phyloP scores from a whole-genome alignment of 139 green algal species.

The Chlamydomonas sp. region DNA sequence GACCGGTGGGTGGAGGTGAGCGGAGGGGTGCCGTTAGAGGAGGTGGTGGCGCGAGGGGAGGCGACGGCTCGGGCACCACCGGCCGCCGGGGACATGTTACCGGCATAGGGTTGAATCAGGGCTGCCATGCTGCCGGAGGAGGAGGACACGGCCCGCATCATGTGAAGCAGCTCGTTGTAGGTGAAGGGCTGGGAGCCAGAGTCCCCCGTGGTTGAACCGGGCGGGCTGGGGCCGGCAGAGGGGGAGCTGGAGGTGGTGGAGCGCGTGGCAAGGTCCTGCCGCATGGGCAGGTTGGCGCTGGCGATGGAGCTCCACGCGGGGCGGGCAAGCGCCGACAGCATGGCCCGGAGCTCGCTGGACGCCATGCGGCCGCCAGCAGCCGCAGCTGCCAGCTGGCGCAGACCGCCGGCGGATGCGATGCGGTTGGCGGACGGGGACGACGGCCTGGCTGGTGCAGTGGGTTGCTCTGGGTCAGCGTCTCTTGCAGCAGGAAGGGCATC shows the following conservation, averaged over 20 bases:
- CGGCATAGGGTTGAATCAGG: too few relatives aligned
- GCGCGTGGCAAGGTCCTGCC: too few relatives aligned
- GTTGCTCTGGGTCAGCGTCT: too few relatives aligned
- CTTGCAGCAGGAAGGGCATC: too few relatives aligned
- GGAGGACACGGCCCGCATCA: constrained; percentile 24
- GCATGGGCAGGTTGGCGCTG: too few relatives aligned
- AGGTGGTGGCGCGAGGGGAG: too few relatives aligned
- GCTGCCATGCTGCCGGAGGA: not conserved
- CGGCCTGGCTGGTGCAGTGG: not conserved
- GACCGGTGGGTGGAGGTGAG: too few relatives aligned
- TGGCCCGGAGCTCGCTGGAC: not conserved
- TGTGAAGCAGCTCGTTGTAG: constrained; percentile 29
- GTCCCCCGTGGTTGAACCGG: not conserved
- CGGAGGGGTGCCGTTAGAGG: too few relatives aligned
- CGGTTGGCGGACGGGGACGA: not conserved
- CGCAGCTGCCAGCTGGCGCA: not conserved
- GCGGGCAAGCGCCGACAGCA: constrained; percentile 14
- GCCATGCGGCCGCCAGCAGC: not conserved
- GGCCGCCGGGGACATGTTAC: too few relatives aligned
- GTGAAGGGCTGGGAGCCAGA: constrained; percentile 1
- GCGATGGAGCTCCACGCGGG: not conserved
- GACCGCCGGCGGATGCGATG: constrained; percentile 2
- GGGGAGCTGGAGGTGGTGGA: not conserved
- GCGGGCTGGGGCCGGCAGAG: constrained; percentile 4
- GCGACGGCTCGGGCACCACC: too few relatives aligned